Percentiles rank a stretch among this genome's conserved stretches.
phyloP scores from a whole-genome alignment of 305 asterid genomes.

The Fraxinus albicans region DNA sequence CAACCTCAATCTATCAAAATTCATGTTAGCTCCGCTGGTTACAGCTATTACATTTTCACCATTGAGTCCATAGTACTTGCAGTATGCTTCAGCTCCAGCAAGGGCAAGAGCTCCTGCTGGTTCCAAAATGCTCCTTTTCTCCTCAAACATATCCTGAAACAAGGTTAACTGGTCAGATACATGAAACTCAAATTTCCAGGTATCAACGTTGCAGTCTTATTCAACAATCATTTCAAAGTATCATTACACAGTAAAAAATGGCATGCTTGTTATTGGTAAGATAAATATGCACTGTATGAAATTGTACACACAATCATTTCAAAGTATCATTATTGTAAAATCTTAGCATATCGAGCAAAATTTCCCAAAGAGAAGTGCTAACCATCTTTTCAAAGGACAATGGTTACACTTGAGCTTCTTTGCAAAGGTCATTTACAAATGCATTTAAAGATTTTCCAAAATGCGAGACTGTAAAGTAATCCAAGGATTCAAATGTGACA shows the following conservation, averaged over 20 bases:
- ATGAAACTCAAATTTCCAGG: conserved; percentile 3
- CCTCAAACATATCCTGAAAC: conserved; percentile 90
- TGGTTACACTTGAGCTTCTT: not conserved
- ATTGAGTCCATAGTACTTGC: conserved; percentile 73
- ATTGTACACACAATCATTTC: not conserved
- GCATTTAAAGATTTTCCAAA: not conserved
- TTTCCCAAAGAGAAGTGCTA: not conserved
- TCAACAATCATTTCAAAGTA: not conserved
- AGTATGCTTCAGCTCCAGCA: conserved; percentile 94
- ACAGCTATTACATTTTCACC: conserved; percentile 76
- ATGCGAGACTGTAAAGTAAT: not conserved
- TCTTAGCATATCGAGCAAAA: not conserved
- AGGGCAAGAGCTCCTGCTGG: conserved; percentile 90
- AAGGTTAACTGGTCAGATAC: conserved; percentile 16
- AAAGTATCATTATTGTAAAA: not conserved
- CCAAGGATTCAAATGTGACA: not conserved
- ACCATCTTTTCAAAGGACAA: not conserved
- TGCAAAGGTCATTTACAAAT: not conserved
- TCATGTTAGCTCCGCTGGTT: conserved; percentile 98
- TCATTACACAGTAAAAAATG: not conserved
- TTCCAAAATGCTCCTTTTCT: conserved; percentile 46
- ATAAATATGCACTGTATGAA: not conserved
- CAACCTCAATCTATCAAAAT: conserved; percentile 89
- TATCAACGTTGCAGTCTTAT: conserved; percentile 6
- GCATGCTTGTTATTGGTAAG: not conserved